Evolutionary conservation across 495 filamentous ascomycete genomes (phyloP).

Genomic region (Melanomma pulvis-pyrius): DNA sequence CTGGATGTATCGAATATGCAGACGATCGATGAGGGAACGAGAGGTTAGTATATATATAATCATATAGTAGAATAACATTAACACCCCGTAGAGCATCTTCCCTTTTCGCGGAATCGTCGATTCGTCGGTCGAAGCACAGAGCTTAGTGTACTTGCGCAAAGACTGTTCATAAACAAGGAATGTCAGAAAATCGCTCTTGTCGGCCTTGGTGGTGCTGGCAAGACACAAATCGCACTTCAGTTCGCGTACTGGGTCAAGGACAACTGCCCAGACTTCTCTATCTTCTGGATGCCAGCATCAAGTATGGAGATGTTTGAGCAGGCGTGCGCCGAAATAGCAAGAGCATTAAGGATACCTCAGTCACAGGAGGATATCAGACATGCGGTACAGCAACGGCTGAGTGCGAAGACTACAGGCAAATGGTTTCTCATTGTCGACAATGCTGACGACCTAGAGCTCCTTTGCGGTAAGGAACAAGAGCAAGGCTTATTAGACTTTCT

Average conservation of each 20-base stretch:
- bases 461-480: slow-evolving; percentile 18
- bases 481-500: slow-evolving; percentile 33
- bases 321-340: slow-evolving; percentile 17
- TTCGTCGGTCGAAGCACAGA: slow-evolving; percentile 22
- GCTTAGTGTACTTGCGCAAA: slow-evolving; percentile 27
- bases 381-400: slow-evolving; percentile 17
- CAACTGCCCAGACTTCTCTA: slow-evolving; percentile 27
- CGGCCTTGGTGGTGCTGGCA: slow-evolving; percentile 32
- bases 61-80: slow-evolving; percentile 1
- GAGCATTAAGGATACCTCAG: slow-evolving; percentile 19
- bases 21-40: slow-evolving; percentile 9
- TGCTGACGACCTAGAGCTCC: slow-evolving; percentile 37
- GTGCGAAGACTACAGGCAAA: slow-evolving; percentile 14
- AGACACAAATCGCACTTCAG: slow-evolving; percentile 36
- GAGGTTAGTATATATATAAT: slow-evolving; percentile 24
- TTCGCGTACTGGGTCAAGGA: slow-evolving; percentile 36
- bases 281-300: slow-evolving; percentile 38
- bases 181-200: slow-evolving; percentile 32
- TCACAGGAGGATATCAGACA: slow-evolving; percentile 26
- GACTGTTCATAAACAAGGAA: slow-evolving; percentile 15
- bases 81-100: slow-evolving; percentile 12
- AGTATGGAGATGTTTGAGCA: slow-evolving; percentile 37
- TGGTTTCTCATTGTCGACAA: slow-evolving; percentile 38
- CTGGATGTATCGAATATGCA: slow-evolving; percentile 12
- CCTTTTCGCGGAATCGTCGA: slow-evolving; percentile 21